Evolutionary conservation across 768 basidiomycete species (phyloP), one percentile per base, ranked within the genome.

Genomic region (Boletus rubropictus): DNA sequence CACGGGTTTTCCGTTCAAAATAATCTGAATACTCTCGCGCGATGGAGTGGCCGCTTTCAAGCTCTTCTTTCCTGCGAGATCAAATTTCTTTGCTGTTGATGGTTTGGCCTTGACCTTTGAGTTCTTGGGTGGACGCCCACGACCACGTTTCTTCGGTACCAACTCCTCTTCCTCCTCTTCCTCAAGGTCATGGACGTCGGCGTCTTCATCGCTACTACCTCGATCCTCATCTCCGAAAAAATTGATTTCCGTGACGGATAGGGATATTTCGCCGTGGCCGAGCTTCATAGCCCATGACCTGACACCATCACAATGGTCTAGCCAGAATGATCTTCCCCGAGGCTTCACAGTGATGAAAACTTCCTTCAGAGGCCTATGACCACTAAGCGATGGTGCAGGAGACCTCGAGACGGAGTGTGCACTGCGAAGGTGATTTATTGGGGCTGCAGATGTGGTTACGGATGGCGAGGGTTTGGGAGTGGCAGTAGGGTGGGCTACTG

Each of bases 271-370:
- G 8, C 72, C 74, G 1, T 70, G 69, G 9, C 71, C 69, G 28
- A 89, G 71, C 39, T 81, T 73, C 62, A 88, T 69, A 4, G 79
- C 78, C 89, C 89, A 90, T 29, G 68, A 78, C 58, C 76, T 79
- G 39, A 90, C 89, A 4, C 87, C 85, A 43, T 88, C 84, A 35
- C 72, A 72, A 46, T 80, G 68, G 56, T 87, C 81, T 25, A 91
- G 68, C 25, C 67, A 68, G 32, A 90, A 64, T 17, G 68, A 68
- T 33, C 89, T 72, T 25, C 77, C 81, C 9, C 65, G 68, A 10
- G 87, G 87, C 39, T 80, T 70, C n/a, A 80, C 74, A 32, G 65
- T 68, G 46, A 84, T 59, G n/a, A 61, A 70, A 29, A 84, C 71
- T 32, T 70, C 71, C 51, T 75, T 77, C 49, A 87, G 65, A 44